phyloP scores from a whole-genome alignment of 2,329 filamentous ascomycete genomes.

The Beauveria caledonica region DNA sequence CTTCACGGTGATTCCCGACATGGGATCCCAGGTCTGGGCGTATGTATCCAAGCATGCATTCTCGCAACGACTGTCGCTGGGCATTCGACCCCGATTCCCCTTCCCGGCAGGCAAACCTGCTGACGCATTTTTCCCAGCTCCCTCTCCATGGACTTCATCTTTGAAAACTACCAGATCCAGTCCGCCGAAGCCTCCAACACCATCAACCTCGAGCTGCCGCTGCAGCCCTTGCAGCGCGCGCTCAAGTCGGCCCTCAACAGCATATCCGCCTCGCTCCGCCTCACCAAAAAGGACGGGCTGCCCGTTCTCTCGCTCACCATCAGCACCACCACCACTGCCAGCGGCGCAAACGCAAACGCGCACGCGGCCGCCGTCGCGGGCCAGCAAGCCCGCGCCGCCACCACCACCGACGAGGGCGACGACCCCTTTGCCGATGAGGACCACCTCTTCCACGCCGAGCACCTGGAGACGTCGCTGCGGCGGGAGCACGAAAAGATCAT shows the following conservation, averaged over 20 bases:
- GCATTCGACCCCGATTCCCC: not conserved
- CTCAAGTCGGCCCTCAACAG: constrained; percentile 80
- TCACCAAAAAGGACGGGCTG: constrained; percentile 86
- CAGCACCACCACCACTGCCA: constrained; percentile 59
- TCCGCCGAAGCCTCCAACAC: constrained; percentile 76
- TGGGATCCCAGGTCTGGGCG: constrained; percentile 95
- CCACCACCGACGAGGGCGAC: constrained; percentile 21
- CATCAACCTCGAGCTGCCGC: constrained; percentile 92
- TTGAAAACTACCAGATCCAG: constrained; percentile 76
- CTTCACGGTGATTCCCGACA: constrained; percentile 92
- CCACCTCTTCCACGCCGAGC: constrained; percentile 38
- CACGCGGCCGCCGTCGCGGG: constrained; percentile 23
- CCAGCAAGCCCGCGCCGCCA: constrained; percentile 18
- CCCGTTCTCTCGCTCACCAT: constrained; percentile 88
- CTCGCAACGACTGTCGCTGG: too few relatives aligned
- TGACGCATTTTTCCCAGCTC: constrained; percentile 31
- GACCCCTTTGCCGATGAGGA: constrained; percentile 36
- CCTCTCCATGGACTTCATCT: constrained; percentile 70
- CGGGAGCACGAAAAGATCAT: constrained; percentile 83
- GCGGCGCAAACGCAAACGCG: constrained; percentile 19
- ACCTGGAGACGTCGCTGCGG: constrained; percentile 48
- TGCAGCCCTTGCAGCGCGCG: constrained; percentile 82
- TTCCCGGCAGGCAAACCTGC: not conserved
- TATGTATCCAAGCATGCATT: constrained; percentile 37
- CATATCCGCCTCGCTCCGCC: constrained; percentile 71